A percentile compares a stretch with the other conserved stretches of the same genome.
Evolutionary conservation across 2,329 filamentous ascomycete species (phyloP).

Genomic region (Scorias spongiosa): DNA sequence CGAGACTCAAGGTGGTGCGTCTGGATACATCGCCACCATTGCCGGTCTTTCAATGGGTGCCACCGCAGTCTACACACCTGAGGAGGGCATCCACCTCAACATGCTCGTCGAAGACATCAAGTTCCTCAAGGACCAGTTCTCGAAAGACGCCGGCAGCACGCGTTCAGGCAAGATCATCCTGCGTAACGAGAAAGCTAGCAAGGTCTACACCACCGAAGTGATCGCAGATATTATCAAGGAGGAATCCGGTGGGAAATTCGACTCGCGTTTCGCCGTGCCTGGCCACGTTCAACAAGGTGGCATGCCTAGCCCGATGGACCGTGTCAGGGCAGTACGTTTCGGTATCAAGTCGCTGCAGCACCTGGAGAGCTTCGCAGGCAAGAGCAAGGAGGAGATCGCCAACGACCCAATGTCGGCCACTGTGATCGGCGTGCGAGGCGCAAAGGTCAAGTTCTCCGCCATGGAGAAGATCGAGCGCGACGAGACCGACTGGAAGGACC

Average conservation of each 20-base stretch:
- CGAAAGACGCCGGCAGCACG: conserved; percentile 70
- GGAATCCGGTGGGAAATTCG: conserved; percentile 81
- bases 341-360: conserved; percentile 92
- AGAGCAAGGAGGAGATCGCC: conserved; percentile 51
- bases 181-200: conserved; percentile 88
- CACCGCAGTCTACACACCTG: conserved; percentile 85
- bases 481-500: conserved; percentile 86
- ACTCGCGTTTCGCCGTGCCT: conserved; percentile 79
- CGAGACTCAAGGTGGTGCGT: conserved; percentile 90
- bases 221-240: conserved; percentile 93
- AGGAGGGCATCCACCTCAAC: conserved; percentile 85
- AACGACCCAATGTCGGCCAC: conserved; percentile 57
- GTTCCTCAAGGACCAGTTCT: conserved; percentile 74
- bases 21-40: conserved; percentile 83
- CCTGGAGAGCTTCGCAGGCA: conserved; percentile 60
- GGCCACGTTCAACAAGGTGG: conserved; percentile 92
- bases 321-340: conserved; percentile 77
- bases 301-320: conserved; percentile 88
- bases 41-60: conserved; percentile 86
- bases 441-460: conserved; percentile 71
- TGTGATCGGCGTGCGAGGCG: conserved; percentile 87
- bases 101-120: conserved; percentile 87
- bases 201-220: conserved; percentile 79
- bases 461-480: conserved; percentile 68
- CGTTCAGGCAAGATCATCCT: conserved; percentile 87